phyloP scores from a whole-genome alignment of 2,329 filamentous ascomycete species.

The Lasiodiplodia gonubiensis region DNA sequence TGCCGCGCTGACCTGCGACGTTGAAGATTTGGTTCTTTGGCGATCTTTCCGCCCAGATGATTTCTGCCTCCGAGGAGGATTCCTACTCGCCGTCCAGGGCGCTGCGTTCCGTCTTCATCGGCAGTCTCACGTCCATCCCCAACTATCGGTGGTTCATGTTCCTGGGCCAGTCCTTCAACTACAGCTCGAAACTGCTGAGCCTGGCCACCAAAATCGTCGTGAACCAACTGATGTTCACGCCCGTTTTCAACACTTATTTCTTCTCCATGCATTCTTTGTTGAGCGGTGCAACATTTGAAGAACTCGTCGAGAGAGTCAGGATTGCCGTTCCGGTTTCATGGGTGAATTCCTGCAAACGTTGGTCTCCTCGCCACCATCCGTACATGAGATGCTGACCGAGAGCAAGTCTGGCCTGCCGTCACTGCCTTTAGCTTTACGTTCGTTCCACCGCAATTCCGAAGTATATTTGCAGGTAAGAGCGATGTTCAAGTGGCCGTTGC shows the following conservation, averaged over 20 bases:
- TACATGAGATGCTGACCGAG: neutral
- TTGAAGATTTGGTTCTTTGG: slow-evolving; percentile 72
- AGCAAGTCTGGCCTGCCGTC: slow-evolving; percentile 76
- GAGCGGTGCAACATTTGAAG: slow-evolving; percentile 65
- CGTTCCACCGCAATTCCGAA: slow-evolving; percentile 77
- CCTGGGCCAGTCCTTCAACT: slow-evolving; percentile 84
- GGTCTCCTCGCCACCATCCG: neutral
- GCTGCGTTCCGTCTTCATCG: slow-evolving; percentile 74
- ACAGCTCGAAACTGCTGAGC: slow-evolving; percentile 71
- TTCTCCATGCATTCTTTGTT: slow-evolving; percentile 58
- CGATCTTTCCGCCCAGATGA: slow-evolving; percentile 77
- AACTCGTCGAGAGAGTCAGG: slow-evolving; percentile 72
- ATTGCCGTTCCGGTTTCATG: slow-evolving; percentile 78
- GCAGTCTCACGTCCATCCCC: slow-evolving; percentile 74
- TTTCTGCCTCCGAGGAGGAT: slow-evolving; percentile 45
- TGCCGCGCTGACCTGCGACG: slow-evolving; percentile 3
- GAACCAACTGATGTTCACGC: slow-evolving; percentile 82
- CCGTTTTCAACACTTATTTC: slow-evolving; percentile 61
- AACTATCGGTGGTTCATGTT: slow-evolving; percentile 84
- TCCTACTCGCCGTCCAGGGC: slow-evolving; percentile 74
- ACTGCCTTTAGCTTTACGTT: slow-evolving; percentile 89
- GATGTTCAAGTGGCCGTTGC: neutral
- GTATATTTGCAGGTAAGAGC: slow-evolving; percentile 69
- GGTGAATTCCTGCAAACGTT: slow-evolving; percentile 73
- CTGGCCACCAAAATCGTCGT: slow-evolving; percentile 78